These are phyloP conservation scores for Cladobotryum protrusum DNA, from an alignment of 2,329 filamentous ascomycete species.

Conservation along the genomic window DNA sequence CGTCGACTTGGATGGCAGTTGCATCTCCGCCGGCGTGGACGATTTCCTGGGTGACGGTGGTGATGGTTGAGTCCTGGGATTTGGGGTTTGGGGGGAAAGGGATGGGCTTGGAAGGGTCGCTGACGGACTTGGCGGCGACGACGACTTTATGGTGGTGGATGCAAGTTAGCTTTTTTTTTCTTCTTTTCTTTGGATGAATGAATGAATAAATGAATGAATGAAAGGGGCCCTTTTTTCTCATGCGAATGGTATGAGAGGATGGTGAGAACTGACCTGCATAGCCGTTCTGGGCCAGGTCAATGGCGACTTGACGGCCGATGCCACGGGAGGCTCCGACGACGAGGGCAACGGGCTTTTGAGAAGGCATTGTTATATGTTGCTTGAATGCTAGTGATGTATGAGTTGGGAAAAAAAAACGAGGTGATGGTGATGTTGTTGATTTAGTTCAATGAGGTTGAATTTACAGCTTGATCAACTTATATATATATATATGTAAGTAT, in stretches of 20 bases:
- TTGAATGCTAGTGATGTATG: not conserved
- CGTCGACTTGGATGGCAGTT: constrained; percentile 63
- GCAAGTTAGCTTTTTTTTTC: constrained; percentile 1
- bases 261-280: constrained; percentile 54
- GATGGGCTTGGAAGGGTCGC: constrained; percentile 48
- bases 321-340: constrained; percentile 72
- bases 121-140: constrained; percentile 69
- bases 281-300: constrained; percentile 65
- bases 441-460: too few relatives aligned
- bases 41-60: constrained; percentile 73
- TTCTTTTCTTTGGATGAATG: not conserved
- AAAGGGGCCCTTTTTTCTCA: not conserved
- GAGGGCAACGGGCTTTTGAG: constrained; percentile 53
- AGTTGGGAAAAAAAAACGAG: not conserved
- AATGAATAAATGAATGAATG: not conserved
- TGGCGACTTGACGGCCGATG: constrained; percentile 73
- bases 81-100: constrained; percentile 74
- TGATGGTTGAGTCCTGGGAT: constrained; percentile 68
- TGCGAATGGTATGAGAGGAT: not conserved
- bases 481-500: too few relatives aligned
- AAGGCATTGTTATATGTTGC: constrained; percentile 11
- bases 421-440: too few relatives aligned
- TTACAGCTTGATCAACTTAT: too few relatives aligned
- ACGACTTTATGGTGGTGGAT: constrained; percentile 47
- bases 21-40: constrained; percentile 56